A percentile compares a stretch with the other conserved stretches of the same genome.
phyloP scores from a whole-genome alignment of 306 rosid genomes.

The Gynostemma pentaphyllum region DNA sequence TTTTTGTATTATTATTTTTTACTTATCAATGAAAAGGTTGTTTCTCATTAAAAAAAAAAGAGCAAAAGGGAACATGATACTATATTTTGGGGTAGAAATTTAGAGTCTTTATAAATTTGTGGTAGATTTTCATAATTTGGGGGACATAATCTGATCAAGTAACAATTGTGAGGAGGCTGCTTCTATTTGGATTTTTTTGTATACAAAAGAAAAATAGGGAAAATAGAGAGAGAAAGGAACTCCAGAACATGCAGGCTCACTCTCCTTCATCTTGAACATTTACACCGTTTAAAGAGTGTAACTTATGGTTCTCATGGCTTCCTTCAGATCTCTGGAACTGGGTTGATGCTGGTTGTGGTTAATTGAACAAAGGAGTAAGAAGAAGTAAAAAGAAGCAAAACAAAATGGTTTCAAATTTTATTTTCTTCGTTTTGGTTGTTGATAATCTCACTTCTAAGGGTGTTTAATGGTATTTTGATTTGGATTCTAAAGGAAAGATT shows the following conservation, averaged over 20 bases:
- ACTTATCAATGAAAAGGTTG: no score
- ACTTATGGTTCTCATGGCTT: neutral
- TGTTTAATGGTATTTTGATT: neutral
- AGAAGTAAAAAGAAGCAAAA: no score
- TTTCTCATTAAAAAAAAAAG: neutral
- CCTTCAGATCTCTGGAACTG: neutral
- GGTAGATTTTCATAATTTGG: neutral
- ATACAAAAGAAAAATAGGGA: neutral
- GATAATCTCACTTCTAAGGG: neutral
- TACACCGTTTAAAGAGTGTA: neutral
- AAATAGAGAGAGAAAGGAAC: neutral
- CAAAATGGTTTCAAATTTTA: neutral
- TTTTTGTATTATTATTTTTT: no score
- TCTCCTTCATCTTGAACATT: neutral
- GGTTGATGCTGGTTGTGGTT: neutral
- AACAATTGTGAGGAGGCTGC: neutral
- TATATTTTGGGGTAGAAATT: neutral
- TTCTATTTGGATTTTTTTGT: neutral
- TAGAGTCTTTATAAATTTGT: neutral
- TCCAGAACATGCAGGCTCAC: neutral
- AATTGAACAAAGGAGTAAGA: neutral
- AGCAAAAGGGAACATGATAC: neutral
- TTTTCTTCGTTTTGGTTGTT: neutral
- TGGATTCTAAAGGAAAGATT: neutral
- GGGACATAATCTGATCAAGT: neutral